phyloP scores from a whole-genome alignment of 495 filamentous ascomycete species.

The Penicillium chermesinum region DNA sequence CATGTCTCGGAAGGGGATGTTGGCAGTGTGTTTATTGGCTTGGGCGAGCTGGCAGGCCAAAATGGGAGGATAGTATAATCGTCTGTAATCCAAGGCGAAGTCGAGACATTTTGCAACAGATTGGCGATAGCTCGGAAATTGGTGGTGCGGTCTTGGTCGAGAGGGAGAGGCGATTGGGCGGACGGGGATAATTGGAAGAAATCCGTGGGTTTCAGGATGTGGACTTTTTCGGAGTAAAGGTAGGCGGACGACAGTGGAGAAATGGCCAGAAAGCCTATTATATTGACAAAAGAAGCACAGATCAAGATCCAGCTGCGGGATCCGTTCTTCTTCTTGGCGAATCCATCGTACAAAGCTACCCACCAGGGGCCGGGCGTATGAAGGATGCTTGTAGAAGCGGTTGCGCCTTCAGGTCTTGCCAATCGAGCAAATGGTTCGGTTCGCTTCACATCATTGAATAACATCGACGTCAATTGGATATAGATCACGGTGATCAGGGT shows the following conservation, averaged over 20 bases:
- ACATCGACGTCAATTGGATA: conserved; percentile 20
- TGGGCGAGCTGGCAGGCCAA: conserved; percentile 24
- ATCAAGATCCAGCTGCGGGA: conserved; percentile 24
- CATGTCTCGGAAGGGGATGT: conserved; percentile 18
- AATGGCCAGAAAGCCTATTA: conserved; percentile 29
- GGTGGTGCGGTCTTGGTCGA: conserved; percentile 18
- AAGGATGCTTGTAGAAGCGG: conserved; percentile 20
- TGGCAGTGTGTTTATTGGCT: conserved; percentile 21
- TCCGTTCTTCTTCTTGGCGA: conserved; percentile 20
- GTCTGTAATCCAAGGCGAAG: conserved; percentile 37
- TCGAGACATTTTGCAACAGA: conserved; percentile 30
- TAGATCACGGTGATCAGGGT: conserved; percentile 32
- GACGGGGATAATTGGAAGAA: conserved; percentile 21
- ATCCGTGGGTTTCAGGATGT: conserved; percentile 13
- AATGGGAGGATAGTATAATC: conserved; percentile 33
- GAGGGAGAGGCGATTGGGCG: no score
- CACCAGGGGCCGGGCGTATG: conserved; percentile 23
- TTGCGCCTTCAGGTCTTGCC: conserved; percentile 21
- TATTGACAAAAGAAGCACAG: conserved; percentile 24
- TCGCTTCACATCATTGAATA: conserved; percentile 28
- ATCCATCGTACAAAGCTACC: conserved; percentile 19
- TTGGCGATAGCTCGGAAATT: conserved; percentile 31
- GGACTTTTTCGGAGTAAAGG: conserved; percentile 18
- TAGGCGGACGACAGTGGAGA: conserved; percentile 32
- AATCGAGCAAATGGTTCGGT: conserved; percentile 32